Evolutionary conservation across 2,329 filamentous ascomycete species (phyloP).

Genomic region (Xylariaceae sp.): DNA sequence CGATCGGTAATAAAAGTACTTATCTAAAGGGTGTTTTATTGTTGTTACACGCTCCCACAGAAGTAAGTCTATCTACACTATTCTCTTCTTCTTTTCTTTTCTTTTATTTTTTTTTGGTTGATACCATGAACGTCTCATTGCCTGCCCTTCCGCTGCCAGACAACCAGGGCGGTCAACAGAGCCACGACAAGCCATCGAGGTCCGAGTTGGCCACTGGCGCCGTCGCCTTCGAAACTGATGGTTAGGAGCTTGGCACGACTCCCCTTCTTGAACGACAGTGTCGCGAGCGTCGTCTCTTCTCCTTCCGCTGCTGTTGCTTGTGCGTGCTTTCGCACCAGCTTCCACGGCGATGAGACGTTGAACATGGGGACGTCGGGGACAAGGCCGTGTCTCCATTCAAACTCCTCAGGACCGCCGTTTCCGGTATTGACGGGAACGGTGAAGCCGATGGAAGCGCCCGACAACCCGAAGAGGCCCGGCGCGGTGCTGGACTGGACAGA

Average conservation of each 20-base stretch:
- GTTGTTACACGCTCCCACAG: no score
- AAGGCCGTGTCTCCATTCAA: background rate
- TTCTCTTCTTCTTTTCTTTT: no score
- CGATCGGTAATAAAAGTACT: no score
- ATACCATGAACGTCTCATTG: background rate
- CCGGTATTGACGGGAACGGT: no score
- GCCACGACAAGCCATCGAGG: background rate
- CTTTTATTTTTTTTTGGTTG: no score
- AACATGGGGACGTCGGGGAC: background rate
- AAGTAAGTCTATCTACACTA: no score
- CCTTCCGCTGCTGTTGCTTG: no score
- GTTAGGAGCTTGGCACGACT: background rate
- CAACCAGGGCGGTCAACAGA: background rate
- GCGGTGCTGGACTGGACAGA: no score
- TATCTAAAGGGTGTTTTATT: no score
- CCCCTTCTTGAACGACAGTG: background rate
- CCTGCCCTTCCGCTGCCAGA: background rate
- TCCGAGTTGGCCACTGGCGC: background rate
- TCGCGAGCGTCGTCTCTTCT: no score
- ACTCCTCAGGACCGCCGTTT: background rate
- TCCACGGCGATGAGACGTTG: background rate
- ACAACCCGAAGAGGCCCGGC: no score
- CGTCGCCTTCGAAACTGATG: background rate
- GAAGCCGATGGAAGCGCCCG: no score
- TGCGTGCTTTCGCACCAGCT: background rate